These are phyloP conservation scores for Kappamyces sp. DNA, from an alignment of 192 early-diverging fungal species.

Conservation along the genomic window DNA sequence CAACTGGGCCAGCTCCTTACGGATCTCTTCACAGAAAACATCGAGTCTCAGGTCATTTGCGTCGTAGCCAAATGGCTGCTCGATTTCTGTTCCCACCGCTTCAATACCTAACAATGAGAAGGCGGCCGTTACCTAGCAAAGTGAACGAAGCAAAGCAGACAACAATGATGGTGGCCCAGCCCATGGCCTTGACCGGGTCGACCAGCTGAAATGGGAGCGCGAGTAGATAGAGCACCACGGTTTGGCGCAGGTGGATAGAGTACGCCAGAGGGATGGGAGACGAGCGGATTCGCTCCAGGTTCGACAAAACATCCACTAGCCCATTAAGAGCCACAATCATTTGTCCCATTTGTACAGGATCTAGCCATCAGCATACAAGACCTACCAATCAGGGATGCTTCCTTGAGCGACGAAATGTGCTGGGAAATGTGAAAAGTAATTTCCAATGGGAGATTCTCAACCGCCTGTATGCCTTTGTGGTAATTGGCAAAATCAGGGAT, in stretches of 20 bases:
- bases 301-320: slow-evolving; percentile 53
- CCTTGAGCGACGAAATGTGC: slow-evolving; percentile 22
- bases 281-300: slow-evolving; percentile 62
- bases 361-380: not conserved
- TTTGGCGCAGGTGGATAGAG: slow-evolving; percentile 65
- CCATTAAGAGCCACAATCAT: slow-evolving; percentile 33
- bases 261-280: slow-evolving; percentile 69
- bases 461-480: no score
- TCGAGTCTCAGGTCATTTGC: slow-evolving; percentile 22
- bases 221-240: slow-evolving; percentile 52
- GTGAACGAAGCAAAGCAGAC: slow-evolving; percentile 63
- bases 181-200: slow-evolving; percentile 15
- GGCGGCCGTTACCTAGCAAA: slow-evolving; percentile 31
- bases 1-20: slow-evolving; percentile 7
- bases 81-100: slow-evolving; percentile 72
- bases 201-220: slow-evolving; percentile 60
- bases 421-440: slow-evolving; percentile 25
- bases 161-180: slow-evolving; percentile 57
- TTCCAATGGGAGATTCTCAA: slow-evolving; percentile 36
- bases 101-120: slow-evolving; percentile 62
- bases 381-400: slow-evolving; percentile 5
- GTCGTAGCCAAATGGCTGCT: slow-evolving; percentile 74
- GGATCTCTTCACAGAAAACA: slow-evolving; percentile 17
- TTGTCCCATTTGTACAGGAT: not conserved
- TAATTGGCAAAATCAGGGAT: slow-evolving; percentile 13